A percentile compares a stretch with the other conserved stretches of the same genome.
Conservation (phyloP, 192 early-diverging fungal genomes). For the Oehlia diaphana region DNA sequence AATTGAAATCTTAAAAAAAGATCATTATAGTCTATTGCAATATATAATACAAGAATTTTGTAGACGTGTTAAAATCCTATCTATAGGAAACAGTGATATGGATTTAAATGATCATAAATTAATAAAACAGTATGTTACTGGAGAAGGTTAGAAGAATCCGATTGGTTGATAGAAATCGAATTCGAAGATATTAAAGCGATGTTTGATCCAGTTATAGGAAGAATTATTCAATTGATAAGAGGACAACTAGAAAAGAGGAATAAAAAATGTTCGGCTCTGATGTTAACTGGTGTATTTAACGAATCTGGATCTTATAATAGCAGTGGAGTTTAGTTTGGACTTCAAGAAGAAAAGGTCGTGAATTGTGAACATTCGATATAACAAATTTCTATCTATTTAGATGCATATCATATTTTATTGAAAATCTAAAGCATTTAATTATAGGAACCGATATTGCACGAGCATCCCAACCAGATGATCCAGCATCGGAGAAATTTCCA, state of each 20-base stretch:
- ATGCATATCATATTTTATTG: background rate
- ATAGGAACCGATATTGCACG: background rate
- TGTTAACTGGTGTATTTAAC: constrained; percentile 57
- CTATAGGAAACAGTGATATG: too few relatives aligned
- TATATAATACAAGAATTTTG: constrained; percentile 12
- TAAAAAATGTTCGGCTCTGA: constrained; percentile 44
- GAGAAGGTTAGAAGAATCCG: constrained; percentile 42
- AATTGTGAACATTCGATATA: background rate
- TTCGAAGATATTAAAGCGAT: constrained; percentile 48
- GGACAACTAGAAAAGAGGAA: constrained; percentile 47
- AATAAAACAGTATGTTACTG: constrained; percentile 7
- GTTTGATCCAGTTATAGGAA: constrained; percentile 57
- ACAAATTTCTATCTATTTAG: background rate
- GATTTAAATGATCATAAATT: background rate
- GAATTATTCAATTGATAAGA: constrained; percentile 54
- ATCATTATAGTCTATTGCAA: constrained; percentile 4
- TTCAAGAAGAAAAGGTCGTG: constrained; percentile 36
- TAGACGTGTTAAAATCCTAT: background rate
- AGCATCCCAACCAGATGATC: background rate
- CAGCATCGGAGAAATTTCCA: background rate
- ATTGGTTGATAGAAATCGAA: constrained; percentile 41
- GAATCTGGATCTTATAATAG: constrained; percentile 48
- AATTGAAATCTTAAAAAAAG: background rate
- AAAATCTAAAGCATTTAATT: background rate
- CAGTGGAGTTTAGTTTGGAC: constrained; percentile 49